These are phyloP conservation scores for Aegilops bicornis DNA, from an alignment of 176 grass and related monocot genomes.

Conservation along the genomic window DNA sequence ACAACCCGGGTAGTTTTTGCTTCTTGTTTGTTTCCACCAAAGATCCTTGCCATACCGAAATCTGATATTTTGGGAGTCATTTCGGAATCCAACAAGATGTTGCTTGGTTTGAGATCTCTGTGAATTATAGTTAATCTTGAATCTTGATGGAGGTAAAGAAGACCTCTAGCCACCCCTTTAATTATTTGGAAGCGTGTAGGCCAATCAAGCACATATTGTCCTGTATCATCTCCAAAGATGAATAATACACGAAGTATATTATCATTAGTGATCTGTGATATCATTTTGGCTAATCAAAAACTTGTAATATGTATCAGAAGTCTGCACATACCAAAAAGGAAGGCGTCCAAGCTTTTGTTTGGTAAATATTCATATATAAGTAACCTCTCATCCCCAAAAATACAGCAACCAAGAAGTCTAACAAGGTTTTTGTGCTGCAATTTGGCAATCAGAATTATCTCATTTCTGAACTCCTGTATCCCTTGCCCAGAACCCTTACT, in stretches of 20 bases:
- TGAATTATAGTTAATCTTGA: conserved; percentile 61
- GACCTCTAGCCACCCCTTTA: conserved; percentile 44
- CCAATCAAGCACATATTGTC: conserved; percentile 43
- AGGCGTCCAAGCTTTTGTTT: conserved; percentile 36
- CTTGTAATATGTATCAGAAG: not conserved
- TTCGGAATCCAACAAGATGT: conserved; percentile 44
- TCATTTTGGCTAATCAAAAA: not conserved
- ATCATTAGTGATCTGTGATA: not conserved
- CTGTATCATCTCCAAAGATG: conserved; percentile 17
- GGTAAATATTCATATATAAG: conserved; percentile 45
- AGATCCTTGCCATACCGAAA: conserved; percentile 63
- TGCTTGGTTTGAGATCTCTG: conserved; percentile 51
- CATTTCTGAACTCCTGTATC: conserved; percentile 41
- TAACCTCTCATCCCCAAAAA: conserved; percentile 47
- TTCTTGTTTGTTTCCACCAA: conserved; percentile 32
- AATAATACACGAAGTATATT: not conserved
- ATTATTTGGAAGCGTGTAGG: conserved; percentile 42
- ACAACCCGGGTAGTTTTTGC: conserved; percentile 46
- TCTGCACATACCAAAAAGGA: conserved; percentile 26
- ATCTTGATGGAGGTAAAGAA: conserved; percentile 65
- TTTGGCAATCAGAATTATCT: conserved; percentile 27
- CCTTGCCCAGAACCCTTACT: conserved; percentile 40
- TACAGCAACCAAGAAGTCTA: conserved; percentile 43
- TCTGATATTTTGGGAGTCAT: conserved; percentile 64
- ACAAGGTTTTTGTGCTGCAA: conserved; percentile 34